Percentiles rank a stretch among this genome's conserved stretches.
phyloP scores from a whole-genome alignment of 768 basidiomycete genomes.

The Russula lepida region DNA sequence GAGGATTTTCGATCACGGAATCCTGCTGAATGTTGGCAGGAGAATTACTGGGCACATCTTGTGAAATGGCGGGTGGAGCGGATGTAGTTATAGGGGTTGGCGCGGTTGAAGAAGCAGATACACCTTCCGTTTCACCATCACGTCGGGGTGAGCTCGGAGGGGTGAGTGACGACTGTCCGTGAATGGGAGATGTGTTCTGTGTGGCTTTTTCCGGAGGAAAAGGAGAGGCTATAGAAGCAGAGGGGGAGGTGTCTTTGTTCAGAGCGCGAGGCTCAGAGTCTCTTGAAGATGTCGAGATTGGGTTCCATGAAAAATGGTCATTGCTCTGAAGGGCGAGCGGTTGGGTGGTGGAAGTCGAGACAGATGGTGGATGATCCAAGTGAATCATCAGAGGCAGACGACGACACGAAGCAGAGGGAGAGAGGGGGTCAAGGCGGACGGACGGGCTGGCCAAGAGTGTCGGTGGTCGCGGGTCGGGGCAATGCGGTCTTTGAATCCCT shows the following conservation, averaged over 20 bases:
- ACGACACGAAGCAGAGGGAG: neutral
- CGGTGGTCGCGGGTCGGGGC: neutral
- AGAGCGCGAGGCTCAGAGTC: constrained; percentile 15
- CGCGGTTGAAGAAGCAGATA: neutral
- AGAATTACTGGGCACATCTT: constrained; percentile 7
- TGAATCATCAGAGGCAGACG: constrained; percentile 27
- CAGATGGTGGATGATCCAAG: constrained; percentile 27
- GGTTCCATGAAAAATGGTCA: constrained; percentile 18
- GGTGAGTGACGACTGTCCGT: constrained; percentile 13
- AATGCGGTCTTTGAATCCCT: constrained; percentile 2
- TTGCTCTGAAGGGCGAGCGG: constrained; percentile 10
- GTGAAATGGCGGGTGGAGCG: constrained; percentile 20
- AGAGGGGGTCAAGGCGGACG: neutral
- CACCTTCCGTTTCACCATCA: constrained; percentile 3
- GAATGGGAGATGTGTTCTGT: constrained; percentile 12
- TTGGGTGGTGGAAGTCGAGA: constrained; percentile 23
- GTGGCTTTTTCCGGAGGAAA: constrained; percentile 4
- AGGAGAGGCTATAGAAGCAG: constrained; percentile 1
- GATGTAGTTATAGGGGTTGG: neutral
- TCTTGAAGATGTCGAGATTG: constrained; percentile 7
- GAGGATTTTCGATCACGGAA: constrained; percentile 13
- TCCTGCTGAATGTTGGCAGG: constrained; percentile 20
- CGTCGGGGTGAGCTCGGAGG: constrained; percentile 17
- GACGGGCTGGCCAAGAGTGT: neutral
- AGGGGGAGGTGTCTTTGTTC: constrained; percentile 8